These are phyloP conservation scores for Sphenostylis stenocarpa DNA, from an alignment of 306 rosid genomes.

Conservation along the genomic window DNA sequence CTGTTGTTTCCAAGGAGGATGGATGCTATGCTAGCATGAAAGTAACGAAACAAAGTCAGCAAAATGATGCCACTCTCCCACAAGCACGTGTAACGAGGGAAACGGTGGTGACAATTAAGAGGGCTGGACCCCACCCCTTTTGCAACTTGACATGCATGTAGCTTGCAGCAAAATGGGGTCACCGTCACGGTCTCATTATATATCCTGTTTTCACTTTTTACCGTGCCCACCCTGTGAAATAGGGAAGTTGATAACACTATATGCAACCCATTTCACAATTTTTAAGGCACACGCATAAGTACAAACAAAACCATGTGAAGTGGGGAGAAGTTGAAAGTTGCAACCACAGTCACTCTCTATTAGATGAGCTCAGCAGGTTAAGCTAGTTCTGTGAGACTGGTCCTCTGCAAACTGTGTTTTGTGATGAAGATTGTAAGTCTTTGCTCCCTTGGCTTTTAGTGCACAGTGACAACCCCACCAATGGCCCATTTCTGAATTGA, in stretches of 20 bases:
- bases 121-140: slow-evolving; percentile 47
- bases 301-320: slow-evolving; percentile 32
- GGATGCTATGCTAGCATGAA: slow-evolving; percentile 53
- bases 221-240: not conserved
- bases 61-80: slow-evolving; percentile 40
- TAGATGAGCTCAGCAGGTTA: slow-evolving; percentile 28
- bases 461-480: slow-evolving; percentile 15
- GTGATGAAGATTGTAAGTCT: not conserved
- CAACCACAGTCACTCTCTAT: slow-evolving; percentile 23
- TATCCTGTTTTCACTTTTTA: not conserved
- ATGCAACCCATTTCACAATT: not conserved
- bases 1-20: slow-evolving; percentile 7
- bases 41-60: slow-evolving; percentile 56
- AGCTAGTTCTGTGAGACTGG: slow-evolving; percentile 12
- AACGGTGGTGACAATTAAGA: slow-evolving; percentile 33
- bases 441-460: not conserved
- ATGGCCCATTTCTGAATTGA: slow-evolving; percentile 11
- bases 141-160: slow-evolving; percentile 25
- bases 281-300: not conserved
- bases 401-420: slow-evolving; percentile 10
- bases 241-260: not conserved
- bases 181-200: slow-evolving; percentile 21
- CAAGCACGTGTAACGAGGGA: slow-evolving; percentile 56
- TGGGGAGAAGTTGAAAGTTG: slow-evolving; percentile 7
- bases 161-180: slow-evolving; percentile 38